Percentiles rank a stretch among this genome's conserved stretches.
phyloP scores from a whole-genome alignment of 306 rosid species.

The Vigna radiata region DNA sequence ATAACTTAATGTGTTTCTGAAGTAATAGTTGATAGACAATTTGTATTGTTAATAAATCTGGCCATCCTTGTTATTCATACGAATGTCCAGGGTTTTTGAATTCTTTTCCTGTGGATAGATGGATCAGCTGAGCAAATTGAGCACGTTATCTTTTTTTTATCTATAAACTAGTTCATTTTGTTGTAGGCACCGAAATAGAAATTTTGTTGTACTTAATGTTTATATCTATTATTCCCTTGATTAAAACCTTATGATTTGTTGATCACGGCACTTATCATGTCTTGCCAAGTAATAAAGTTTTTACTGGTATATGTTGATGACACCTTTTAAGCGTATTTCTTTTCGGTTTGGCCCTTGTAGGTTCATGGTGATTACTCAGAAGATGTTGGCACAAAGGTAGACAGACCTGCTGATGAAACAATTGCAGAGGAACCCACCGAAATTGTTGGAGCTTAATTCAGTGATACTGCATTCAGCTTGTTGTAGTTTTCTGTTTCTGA shows the following conservation, averaged over 20 bases:
- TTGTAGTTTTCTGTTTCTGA: constrained; percentile 20
- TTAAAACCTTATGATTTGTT: not conserved
- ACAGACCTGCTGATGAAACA: constrained; percentile 81
- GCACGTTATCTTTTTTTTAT: too few relatives aligned
- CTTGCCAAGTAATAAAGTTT: not conserved
- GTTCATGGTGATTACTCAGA: constrained; percentile 85
- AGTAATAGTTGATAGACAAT: not conserved
- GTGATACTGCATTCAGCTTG: constrained; percentile 8
- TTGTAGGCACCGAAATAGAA: not conserved
- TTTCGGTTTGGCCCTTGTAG: constrained; percentile 45
- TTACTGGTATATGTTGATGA: not conserved
- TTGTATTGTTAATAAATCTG: not conserved
- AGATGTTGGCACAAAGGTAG: constrained; percentile 83
- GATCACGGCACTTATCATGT: not conserved
- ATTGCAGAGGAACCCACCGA: constrained; percentile 63
- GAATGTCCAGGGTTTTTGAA: too few relatives aligned
- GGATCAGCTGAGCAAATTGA: too few relatives aligned
- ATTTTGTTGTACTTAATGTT: not conserved
- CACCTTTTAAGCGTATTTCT: not conserved
- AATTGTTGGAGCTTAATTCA: constrained; percentile 74
- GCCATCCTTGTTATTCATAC: not conserved
- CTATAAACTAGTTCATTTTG: not conserved
- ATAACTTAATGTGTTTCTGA: not conserved
- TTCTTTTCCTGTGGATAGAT: too few relatives aligned
- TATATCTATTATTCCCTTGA: not conserved